These are phyloP conservation scores for Amanita rimosa DNA, from an alignment of 768 basidiomycete genomes.

Conservation along the genomic window DNA sequence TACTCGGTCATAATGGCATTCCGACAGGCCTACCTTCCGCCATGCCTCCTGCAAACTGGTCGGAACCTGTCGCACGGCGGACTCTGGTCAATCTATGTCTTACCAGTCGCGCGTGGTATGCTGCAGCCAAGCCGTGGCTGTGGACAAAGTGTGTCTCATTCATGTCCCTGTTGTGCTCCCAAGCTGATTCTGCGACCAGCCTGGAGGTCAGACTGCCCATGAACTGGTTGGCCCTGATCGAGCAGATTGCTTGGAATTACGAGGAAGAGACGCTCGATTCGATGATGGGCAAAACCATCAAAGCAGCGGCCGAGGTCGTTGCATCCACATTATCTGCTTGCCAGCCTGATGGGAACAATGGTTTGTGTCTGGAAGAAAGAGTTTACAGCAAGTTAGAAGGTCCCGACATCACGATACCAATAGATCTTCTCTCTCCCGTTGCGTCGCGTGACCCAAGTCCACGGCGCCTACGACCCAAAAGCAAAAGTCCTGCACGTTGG, in stretches of 20 bases:
- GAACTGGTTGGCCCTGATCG: conserved; percentile 76
- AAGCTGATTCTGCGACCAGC: conserved; percentile 12
- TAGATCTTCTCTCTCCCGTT: conserved; percentile 67
- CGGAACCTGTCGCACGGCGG: conserved; percentile 51
- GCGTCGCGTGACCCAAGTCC: conserved; percentile 82
- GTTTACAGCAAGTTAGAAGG: conserved; percentile 45
- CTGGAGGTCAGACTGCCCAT: conserved; percentile 76
- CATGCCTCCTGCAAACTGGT: conserved; percentile 59
- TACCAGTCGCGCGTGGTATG: conserved; percentile 68
- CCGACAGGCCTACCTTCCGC: conserved; percentile 66
- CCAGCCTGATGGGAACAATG: conserved; percentile 26
- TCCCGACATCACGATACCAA: conserved; percentile 62
- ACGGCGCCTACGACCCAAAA: conserved; percentile 60
- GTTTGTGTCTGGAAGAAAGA: conserved; percentile 45
- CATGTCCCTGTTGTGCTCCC: not conserved
- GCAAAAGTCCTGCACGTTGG: conserved; percentile 78
- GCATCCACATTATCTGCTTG: conserved; percentile 30
- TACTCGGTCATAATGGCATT: conserved; percentile 29
- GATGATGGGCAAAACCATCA: conserved; percentile 57
- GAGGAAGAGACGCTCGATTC: conserved; percentile 53
- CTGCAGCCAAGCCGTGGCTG: conserved; percentile 80
- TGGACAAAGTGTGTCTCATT: conserved; percentile 48
- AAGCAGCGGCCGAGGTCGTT: conserved; percentile 54
- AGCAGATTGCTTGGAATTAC: conserved; percentile 67
- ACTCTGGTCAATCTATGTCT: conserved; percentile 65